A percentile compares a stretch with the other conserved stretches of the same genome.
These are phyloP conservation scores for Pseudocercospora fuligena DNA, from an alignment of 2,329 filamentous ascomycete species.

Conservation along the genomic window DNA sequence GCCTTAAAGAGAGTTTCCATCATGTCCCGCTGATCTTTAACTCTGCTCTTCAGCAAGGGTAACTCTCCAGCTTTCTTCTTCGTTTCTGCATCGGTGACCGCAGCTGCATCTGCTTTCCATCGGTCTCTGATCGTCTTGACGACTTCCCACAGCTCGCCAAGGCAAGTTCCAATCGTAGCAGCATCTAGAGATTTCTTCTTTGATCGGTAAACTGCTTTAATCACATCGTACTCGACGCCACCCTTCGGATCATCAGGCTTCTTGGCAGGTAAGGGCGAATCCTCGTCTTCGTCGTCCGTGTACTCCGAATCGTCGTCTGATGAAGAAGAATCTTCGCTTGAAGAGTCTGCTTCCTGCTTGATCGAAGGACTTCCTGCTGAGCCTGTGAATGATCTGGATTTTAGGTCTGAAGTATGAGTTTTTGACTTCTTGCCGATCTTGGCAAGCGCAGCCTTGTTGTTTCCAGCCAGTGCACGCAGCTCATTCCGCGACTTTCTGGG, in stretches of 20 bases:
- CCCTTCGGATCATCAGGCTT: conserved; percentile 58
- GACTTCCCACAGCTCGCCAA: conserved; percentile 64
- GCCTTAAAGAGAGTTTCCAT: conserved; percentile 58
- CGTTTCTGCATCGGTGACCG: conserved; percentile 62
- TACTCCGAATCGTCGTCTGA: conserved; percentile 56
- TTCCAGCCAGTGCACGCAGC: conserved; percentile 48
- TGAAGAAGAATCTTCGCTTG: conserved; percentile 53
- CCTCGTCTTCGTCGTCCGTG: conserved; percentile 57
- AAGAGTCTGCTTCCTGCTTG: conserved; percentile 47
- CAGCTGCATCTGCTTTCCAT: conserved; percentile 63
- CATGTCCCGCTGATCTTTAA: conserved; percentile 61
- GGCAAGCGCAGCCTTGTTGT: conserved; percentile 47
- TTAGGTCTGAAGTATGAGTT: conserved; percentile 10
- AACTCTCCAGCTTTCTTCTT: conserved; percentile 60
- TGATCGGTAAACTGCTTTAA: conserved; percentile 65
- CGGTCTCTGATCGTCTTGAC: conserved; percentile 64
- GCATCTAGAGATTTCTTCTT: conserved; percentile 55
- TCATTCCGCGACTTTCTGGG: conserved; percentile 54
- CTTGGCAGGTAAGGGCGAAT: conserved; percentile 58
- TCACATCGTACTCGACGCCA: conserved; percentile 62
- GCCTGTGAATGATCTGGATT: neutral
- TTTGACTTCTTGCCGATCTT: conserved; percentile 45
- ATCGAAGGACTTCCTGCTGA: conserved; percentile 21
- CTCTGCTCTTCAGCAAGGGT: conserved; percentile 60
- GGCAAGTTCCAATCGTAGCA: conserved; percentile 59